A percentile compares a stretch with the other conserved stretches of the same genome.
These are phyloP conservation scores for Tulasnella sp. DNA, from an alignment of 768 basidiomycete genomes.

Conservation along the genomic window DNA sequence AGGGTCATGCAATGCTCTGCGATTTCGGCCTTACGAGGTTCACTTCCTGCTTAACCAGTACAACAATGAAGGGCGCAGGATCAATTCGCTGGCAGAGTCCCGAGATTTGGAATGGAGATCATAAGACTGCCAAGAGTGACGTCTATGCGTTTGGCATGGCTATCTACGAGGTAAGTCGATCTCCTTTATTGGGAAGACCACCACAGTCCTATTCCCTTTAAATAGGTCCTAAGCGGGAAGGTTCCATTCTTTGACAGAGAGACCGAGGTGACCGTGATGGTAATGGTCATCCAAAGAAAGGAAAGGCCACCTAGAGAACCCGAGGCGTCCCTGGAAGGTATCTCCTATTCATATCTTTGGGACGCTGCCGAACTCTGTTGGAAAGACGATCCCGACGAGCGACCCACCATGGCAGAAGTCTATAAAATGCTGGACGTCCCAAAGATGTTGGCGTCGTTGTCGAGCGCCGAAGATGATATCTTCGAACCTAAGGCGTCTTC, in stretches of 20 bases:
- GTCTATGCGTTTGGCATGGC: constrained; percentile 1
- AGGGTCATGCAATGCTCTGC: no score
- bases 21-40: neutral
- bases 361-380: neutral
- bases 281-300: neutral
- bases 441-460: no score
- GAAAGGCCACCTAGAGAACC: neutral
- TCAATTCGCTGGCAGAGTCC: neutral
- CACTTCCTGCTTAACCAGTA: neutral
- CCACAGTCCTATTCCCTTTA: no score
- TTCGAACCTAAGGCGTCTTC: no score
- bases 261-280: neutral
- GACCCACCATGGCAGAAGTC: neutral
- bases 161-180: neutral
- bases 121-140: neutral
- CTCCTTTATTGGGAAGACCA: no score
- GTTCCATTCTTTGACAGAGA: neutral
- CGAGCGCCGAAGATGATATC: no score
- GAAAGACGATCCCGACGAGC: neutral
- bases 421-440: no score
- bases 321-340: neutral
- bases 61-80: neutral
- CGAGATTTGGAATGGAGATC: neutral
- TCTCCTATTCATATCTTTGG: neutral
- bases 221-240: neutral